Conservation (phyloP, 345 rosid species). For the Draba incana region DNA sequence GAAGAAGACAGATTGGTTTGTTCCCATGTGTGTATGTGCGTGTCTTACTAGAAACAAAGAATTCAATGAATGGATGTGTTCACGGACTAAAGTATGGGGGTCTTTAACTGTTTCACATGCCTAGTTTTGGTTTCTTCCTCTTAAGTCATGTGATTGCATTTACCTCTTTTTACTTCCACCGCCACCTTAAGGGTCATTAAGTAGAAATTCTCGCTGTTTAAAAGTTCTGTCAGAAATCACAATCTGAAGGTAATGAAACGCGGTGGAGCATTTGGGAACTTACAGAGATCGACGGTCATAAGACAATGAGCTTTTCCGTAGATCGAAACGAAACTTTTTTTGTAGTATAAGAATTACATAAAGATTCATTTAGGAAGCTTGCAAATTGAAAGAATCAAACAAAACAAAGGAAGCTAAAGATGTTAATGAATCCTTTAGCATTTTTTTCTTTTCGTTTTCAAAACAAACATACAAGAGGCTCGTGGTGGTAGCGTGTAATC, state of each 20-base stretch:
- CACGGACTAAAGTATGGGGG: slow-evolving; percentile 43
- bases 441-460: background rate
- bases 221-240: background rate
- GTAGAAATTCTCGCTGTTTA: background rate
- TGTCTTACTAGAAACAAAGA: slow-evolving; percentile 41
- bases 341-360: slow-evolving; percentile 32
- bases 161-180: slow-evolving; percentile 36
- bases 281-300: background rate
- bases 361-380: slow-evolving; percentile 17
- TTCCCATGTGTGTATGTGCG: slow-evolving; percentile 43
- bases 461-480: slow-evolving; percentile 32
- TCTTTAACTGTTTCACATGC: slow-evolving; percentile 38
- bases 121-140: slow-evolving; percentile 35
- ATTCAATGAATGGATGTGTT: slow-evolving; percentile 36
- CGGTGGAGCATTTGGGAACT: slow-evolving; percentile 5
- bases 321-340: background rate
- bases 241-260: slow-evolving; percentile 5
- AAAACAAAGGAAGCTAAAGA: slow-evolving; percentile 5
- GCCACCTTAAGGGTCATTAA: slow-evolving; percentile 1
- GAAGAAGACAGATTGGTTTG: slow-evolving; percentile 35
- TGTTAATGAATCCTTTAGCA: slow-evolving; percentile 15
- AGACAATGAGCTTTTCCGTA: background rate
- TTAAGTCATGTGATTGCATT: slow-evolving; percentile 41
- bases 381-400: slow-evolving; percentile 32
- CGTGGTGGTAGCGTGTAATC: background rate